Conservation (phyloP, 768 basidiomycete species). For the Boletus sensibilis region DNA sequence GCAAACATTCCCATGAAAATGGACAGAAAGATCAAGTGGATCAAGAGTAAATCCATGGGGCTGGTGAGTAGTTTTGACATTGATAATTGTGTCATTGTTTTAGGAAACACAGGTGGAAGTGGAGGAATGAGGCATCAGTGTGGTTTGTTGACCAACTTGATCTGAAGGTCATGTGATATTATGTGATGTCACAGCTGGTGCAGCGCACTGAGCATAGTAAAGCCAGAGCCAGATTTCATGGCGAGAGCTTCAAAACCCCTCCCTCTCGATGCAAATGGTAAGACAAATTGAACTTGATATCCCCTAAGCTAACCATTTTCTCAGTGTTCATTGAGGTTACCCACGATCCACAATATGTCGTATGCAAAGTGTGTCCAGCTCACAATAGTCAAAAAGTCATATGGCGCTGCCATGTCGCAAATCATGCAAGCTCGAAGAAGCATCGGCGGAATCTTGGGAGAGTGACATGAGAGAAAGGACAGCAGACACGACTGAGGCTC, state of each 20-base stretch:
- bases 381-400: not conserved
- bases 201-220: too few species aligned
- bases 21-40: not conserved
- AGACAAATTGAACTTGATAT: not conserved
- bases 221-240: not conserved
- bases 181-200: too few species aligned
- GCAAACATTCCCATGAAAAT: not conserved
- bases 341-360: not conserved
- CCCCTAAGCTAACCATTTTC: too few species aligned
- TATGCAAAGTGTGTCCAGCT: constrained; percentile 1
- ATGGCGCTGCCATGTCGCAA: not conserved
- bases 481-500: too few species aligned
- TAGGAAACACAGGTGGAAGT: not conserved
- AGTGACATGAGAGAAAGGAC: not conserved
- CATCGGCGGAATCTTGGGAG: not conserved
- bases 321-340: not conserved
- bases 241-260: not conserved
- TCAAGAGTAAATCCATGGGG: not conserved
- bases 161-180: not conserved
- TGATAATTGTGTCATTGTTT: not conserved
- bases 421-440: constrained; percentile 2
- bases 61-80: not conserved
- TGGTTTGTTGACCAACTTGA: too few species aligned
- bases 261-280: not conserved
- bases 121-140: not conserved